phyloP scores from a whole-genome alignment of 192 early-diverging fungal species.

The Helicostylum pulchrum region DNA sequence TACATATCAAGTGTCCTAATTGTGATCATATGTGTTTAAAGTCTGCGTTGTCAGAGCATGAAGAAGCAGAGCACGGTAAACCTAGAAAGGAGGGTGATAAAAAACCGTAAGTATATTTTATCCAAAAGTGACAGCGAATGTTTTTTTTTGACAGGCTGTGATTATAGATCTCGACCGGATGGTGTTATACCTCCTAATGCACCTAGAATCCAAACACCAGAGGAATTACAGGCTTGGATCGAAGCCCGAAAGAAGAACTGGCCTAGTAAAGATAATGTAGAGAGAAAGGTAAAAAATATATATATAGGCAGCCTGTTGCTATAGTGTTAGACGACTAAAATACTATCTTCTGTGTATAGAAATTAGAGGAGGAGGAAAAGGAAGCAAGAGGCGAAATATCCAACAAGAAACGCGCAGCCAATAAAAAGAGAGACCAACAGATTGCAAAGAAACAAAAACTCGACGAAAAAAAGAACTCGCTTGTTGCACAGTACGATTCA shows the following conservation, averaged over 20 bases:
- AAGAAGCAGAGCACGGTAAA: slow-evolving; percentile 12
- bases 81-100: background rate
- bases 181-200: slow-evolving; percentile 32
- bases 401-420: background rate
- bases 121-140: background rate
- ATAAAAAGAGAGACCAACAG: background rate
- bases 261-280: slow-evolving; percentile 70
- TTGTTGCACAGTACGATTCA: slow-evolving; percentile 33
- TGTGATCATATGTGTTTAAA: slow-evolving; percentile 18
- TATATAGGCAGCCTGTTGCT: background rate
- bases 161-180: slow-evolving; percentile 16
- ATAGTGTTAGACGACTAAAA: background rate
- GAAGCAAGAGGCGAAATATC: slow-evolving; percentile 11
- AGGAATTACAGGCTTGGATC: slow-evolving; percentile 82
- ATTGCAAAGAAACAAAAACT: background rate
- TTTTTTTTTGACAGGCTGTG: background rate
- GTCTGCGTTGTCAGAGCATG: slow-evolving; percentile 4
- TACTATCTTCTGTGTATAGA: background rate
- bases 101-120: background rate
- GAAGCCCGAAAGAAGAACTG: slow-evolving; percentile 74
- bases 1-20: slow-evolving; percentile 25
- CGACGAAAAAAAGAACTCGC: background rate
- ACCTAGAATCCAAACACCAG: slow-evolving; percentile 54
- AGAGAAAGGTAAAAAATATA: slow-evolving; percentile 47
- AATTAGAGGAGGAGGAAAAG: background rate